A percentile compares a stretch with the other conserved stretches of the same genome.
Conservation (phyloP, 768 basidiomycete species). For the Kwoniella botswanensis region DNA sequence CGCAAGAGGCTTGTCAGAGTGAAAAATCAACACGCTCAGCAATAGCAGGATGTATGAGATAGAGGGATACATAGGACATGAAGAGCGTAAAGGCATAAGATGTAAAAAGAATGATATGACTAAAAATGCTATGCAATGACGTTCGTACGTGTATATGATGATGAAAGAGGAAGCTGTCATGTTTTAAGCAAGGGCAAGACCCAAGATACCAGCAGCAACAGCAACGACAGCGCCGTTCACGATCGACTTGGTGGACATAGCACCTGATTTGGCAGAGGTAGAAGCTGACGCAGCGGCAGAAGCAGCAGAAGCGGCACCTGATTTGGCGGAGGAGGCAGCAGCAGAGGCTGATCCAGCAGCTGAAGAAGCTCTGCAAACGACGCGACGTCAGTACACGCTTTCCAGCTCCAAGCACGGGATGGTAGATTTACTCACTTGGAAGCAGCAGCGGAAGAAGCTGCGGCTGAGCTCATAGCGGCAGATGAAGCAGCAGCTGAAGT, state of each 20-base stretch:
- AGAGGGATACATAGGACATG: constrained; percentile 13
- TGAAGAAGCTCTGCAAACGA: constrained; percentile 19
- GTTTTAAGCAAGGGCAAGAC: constrained; percentile 14
- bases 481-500: constrained; percentile 13
- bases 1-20: too few species aligned
- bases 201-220: constrained; percentile 40
- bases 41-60: neutral
- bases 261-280: constrained; percentile 14
- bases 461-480: constrained; percentile 10
- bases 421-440: constrained; percentile 20
- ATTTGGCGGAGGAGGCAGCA: constrained; percentile 1
- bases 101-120: neutral
- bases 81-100: neutral
- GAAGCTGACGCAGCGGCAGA: constrained; percentile 33
- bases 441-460: constrained; percentile 8
- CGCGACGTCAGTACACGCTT: too few species aligned
- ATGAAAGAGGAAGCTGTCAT: neutral
- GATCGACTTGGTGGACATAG: constrained; percentile 16
- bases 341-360: constrained; percentile 21
- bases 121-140: constrained; percentile 6
- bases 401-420: too few species aligned
- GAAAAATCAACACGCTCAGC: too few species aligned
- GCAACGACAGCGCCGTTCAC: constrained; percentile 38
- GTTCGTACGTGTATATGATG: neutral
- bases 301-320: constrained; percentile 22